Evolutionary conservation across 306 rosid genomes (phyloP), one percentile per base, ranked within the genome.

Genomic region (Spatholobus suberectus): DNA sequence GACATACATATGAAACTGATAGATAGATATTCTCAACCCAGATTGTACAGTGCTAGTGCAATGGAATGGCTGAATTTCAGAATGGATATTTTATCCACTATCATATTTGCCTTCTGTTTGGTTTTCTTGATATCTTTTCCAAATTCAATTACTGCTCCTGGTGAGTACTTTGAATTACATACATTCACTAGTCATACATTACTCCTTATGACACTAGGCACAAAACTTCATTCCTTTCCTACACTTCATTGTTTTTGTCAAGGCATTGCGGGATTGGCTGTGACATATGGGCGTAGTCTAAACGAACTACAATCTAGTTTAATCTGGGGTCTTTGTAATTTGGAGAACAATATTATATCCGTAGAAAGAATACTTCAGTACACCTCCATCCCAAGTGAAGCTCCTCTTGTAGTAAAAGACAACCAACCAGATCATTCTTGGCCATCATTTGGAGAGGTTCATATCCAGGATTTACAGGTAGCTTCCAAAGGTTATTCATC

Each of bases 181-280:
- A 18, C 40, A 55, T 44, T 58, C 26, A 17, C 37, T 57, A 58
- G 10, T 81, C n/a, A 8, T 55, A 75, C 77, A 63, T 17, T 59
- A 57, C 18, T 38, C 44, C 12, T 65, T 32, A 11, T 55, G 51
- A 55, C 59, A 26, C 15, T 9, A 27, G 65, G 24, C 37, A 44
- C 12, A 54, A 13, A 61, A 55, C 32, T 17, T 51, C 59, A 40
- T 34, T n/a, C 38, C n/a, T 18, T 55, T 21, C 44, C 38, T 51
- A n/a, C n/a, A 12, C 55, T 13, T 43, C 20, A 23, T 76, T 21
- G 12, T 26, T 63, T 21, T 62, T 11, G 2, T 88, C 8, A 65
- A 89, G 91, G 91, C 68, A 81, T 91, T 61, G 90, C 93, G 13
- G 96, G 92, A 61, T 88, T 91, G 78, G 89, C 89, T 34, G 93